A percentile compares a stretch with the other conserved stretches of the same genome.
These are phyloP conservation scores for Phaffia rhodozyma DNA, from an alignment of 1,284 basidiomycete genomes.

Conservation along the genomic window DNA sequence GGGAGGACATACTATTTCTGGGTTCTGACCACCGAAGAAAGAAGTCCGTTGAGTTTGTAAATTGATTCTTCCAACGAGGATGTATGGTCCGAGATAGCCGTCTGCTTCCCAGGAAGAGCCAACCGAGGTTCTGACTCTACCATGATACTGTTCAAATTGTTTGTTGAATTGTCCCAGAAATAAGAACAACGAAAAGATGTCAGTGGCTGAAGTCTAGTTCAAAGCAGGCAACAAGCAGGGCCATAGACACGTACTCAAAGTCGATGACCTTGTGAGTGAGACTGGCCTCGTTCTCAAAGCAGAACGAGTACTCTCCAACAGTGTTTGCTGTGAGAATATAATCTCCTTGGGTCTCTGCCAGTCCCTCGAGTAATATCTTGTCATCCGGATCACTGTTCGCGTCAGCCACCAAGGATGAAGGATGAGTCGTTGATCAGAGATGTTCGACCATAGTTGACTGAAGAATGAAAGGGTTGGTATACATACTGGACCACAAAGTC, in stretches of 20 bases:
- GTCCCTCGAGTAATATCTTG: constrained; percentile 71
- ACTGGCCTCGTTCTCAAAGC: constrained; percentile 93
- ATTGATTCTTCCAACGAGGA: constrained; percentile 84
- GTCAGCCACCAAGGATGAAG: background rate
- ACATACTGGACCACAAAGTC: constrained; percentile 60
- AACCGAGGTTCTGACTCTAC: constrained; percentile 86
- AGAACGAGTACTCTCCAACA: constrained; percentile 91
- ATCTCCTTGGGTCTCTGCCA: constrained; percentile 86
- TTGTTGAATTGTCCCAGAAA: too few relatives aligned
- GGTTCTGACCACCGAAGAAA: constrained; percentile 73
- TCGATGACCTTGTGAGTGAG: constrained; percentile 85
- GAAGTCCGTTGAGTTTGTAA: constrained; percentile 71
- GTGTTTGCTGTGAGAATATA: constrained; percentile 53
- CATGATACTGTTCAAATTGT: constrained; percentile 50
- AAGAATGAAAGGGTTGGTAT: background rate
- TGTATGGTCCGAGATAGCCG: constrained; percentile 68
- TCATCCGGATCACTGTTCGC: constrained; percentile 63
- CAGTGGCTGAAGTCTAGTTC: background rate
- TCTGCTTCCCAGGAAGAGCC: constrained; percentile 59
- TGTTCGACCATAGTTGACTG: background rate
- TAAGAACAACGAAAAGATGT: background rate
- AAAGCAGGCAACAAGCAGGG: background rate
- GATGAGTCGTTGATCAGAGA: background rate
- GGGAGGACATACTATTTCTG: constrained; percentile 65
- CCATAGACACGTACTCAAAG: constrained; percentile 50